These are phyloP conservation scores for Aspergillus indologenus DNA, from an alignment of 495 filamentous ascomycete genomes.

Conservation along the genomic window DNA sequence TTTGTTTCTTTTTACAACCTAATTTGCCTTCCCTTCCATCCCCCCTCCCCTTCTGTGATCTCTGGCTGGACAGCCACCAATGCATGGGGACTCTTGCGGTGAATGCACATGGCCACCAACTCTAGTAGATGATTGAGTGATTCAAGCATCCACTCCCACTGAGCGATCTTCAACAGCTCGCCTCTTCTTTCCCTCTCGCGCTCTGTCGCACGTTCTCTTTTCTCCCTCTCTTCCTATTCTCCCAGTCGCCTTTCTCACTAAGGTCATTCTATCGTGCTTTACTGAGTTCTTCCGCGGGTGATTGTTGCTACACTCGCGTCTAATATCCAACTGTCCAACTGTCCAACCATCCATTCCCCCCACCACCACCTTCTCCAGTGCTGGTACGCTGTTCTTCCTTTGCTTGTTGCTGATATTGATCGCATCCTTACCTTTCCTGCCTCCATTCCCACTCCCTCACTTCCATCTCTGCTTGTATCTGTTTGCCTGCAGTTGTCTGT, in stretches of 20 bases:
- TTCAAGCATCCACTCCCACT: background rate
- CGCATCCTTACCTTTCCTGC: constrained; percentile 13
- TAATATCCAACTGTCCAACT: no score
- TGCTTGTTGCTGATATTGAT: constrained; percentile 10
- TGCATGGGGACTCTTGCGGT: constrained; percentile 3
- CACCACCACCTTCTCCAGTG: constrained; percentile 6
- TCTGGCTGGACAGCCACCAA: background rate
- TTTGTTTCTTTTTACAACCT: background rate
- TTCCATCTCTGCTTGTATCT: constrained; percentile 16
- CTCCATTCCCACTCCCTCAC: constrained; percentile 21
- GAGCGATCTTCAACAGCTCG: constrained; percentile 1
- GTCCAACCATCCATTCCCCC: background rate
- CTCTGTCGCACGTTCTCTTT: constrained; percentile 9
- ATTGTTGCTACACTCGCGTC: no score
- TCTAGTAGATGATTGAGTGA: background rate
- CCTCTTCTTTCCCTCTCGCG: constrained; percentile 1
- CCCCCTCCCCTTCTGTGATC: background rate
- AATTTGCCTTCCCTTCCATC: background rate
- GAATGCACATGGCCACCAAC: constrained; percentile 4
- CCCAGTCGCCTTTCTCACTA: background rate
- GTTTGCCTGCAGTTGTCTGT: constrained; percentile 19
- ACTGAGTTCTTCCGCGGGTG: background rate
- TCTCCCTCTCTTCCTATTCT: constrained; percentile 11
- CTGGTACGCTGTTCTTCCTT: constrained; percentile 21
- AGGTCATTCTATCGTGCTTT: background rate